Evolutionary conservation across 75 land plant genomes (phyloP).

Genomic region (Sequoia sempervirens): DNA sequence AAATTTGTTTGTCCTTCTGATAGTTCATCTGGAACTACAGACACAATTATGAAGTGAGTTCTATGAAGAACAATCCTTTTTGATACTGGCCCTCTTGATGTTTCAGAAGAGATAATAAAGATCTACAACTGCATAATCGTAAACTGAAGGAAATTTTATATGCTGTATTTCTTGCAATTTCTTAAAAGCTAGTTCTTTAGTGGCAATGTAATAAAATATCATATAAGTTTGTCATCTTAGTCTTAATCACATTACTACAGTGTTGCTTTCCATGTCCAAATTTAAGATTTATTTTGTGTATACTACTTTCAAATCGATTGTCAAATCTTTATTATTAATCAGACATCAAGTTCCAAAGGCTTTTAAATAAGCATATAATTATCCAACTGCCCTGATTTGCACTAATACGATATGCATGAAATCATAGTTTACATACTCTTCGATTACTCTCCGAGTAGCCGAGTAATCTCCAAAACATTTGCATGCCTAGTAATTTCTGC

Average conservation of each 20-base stretch:
- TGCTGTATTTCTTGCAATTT: background rate
- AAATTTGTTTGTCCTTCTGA: slow-evolving; percentile 68
- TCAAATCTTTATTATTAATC: background rate
- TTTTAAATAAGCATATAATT: background rate
- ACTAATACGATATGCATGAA: background rate
- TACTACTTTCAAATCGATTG: background rate
- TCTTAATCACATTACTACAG: background rate
- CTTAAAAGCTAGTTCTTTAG: background rate
- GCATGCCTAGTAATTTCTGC: no score
- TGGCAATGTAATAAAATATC: background rate
- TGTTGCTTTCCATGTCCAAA: background rate
- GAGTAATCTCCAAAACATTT: no score
- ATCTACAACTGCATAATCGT: background rate
- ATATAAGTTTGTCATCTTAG: background rate
- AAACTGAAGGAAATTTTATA: background rate
- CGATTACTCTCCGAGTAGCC: no score
- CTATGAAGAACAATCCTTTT: background rate
- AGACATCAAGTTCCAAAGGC: background rate
- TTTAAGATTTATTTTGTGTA: background rate
- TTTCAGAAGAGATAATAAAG: background rate
- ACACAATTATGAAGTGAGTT: slow-evolving; percentile 36
- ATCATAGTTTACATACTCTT: no score
- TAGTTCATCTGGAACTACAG: slow-evolving; percentile 19
- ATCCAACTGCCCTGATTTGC: background rate
- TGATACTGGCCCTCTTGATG: background rate